A percentile compares a stretch with the other conserved stretches of the same genome.
Evolutionary conservation across 805 yeast species (phyloP).

Genomic region (Saccharomyces jurei): DNA sequence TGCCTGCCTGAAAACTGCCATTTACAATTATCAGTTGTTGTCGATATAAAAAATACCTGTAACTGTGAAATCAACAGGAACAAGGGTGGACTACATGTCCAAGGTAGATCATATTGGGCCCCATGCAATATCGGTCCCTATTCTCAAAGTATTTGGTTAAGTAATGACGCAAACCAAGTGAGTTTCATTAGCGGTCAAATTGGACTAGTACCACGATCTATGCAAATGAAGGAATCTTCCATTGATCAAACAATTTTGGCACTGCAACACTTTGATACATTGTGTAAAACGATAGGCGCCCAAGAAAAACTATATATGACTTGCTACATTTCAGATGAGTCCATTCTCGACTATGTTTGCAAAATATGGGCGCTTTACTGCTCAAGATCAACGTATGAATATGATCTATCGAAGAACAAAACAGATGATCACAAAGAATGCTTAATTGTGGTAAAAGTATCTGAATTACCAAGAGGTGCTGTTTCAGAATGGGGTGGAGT

Average conservation of each 20-base stretch:
- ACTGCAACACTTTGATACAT: slow-evolving; percentile 65
- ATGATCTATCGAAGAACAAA: slow-evolving; percentile 18
- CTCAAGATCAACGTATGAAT: slow-evolving; percentile 15
- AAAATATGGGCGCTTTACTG: slow-evolving; percentile 42
- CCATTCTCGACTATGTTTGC: slow-evolving; percentile 26
- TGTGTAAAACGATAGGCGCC: slow-evolving; percentile 47
- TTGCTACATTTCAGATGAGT: slow-evolving; percentile 43
- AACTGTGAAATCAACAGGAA: slow-evolving; percentile 9
- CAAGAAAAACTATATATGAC: slow-evolving; percentile 39
- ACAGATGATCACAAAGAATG: slow-evolving; percentile 21
- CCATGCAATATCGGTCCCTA: slow-evolving; percentile 98
- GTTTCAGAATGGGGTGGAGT: slow-evolving; percentile 71
- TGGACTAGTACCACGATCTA: slow-evolving; percentile 65
- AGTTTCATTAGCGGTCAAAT: slow-evolving; percentile 84
- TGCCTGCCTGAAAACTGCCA: slow-evolving; percentile 27
- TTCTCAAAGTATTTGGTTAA: slow-evolving; percentile 61
- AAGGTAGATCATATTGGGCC: slow-evolving; percentile 94
- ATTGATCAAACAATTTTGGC: slow-evolving; percentile 43
- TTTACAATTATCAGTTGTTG: slow-evolving; percentile 53
- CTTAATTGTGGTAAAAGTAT: slow-evolving; percentile 47
- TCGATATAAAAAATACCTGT: slow-evolving; percentile 21
- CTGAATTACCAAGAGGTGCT: slow-evolving; percentile 55
- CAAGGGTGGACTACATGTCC: slow-evolving; percentile 77
- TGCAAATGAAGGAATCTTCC: slow-evolving; percentile 40
- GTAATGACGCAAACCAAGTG: slow-evolving; percentile 40